phyloP scores from a whole-genome alignment of 495 filamentous ascomycete species.

The Hypoxylon cercidicola region DNA sequence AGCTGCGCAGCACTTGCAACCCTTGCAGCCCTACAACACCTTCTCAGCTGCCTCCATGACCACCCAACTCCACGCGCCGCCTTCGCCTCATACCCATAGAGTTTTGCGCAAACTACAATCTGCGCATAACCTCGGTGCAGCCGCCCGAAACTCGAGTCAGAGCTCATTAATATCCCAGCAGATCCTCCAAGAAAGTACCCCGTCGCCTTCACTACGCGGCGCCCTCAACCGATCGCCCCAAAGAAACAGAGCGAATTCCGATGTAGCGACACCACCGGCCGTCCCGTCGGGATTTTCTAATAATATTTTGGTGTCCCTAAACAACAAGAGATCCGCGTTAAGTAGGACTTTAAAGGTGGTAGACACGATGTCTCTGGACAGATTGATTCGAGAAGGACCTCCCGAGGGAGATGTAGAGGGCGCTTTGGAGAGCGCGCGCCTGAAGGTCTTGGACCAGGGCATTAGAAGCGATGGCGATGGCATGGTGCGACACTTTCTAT shows the following conservation, averaged over 20 bases:
- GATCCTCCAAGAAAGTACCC: conserved; percentile 41
- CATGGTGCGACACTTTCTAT: conserved; percentile 71
- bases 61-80: conserved; percentile 48
- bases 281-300: conserved; percentile 23
- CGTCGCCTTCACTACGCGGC: conserved; percentile 43
- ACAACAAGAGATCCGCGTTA: conserved; percentile 60
- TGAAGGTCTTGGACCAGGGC: conserved; percentile 79
- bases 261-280: conserved; percentile 60
- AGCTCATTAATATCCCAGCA: conserved; percentile 66
- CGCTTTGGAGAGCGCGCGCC: conserved; percentile 77
- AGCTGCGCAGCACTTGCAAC: conserved; percentile 30
- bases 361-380: conserved; percentile 72
- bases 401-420: conserved; percentile 71
- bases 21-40: conserved; percentile 31
- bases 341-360: conserved; percentile 66
- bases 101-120: conserved; percentile 66
- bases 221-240: conserved; percentile 60
- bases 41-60: conserved; percentile 21
- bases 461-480: conserved; percentile 87
- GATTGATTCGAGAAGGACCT: conserved; percentile 75
- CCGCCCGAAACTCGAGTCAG: conserved; percentile 45
- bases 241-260: conserved; percentile 78
- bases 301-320: conserved; percentile 40
- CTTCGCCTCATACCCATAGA: conserved; percentile 59
- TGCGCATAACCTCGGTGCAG: conserved; percentile 62